These are phyloP conservation scores for Colletotrichum higginsianum DNA, from an alignment of 2,329 filamentous ascomycete species.

Conservation along the genomic window DNA sequence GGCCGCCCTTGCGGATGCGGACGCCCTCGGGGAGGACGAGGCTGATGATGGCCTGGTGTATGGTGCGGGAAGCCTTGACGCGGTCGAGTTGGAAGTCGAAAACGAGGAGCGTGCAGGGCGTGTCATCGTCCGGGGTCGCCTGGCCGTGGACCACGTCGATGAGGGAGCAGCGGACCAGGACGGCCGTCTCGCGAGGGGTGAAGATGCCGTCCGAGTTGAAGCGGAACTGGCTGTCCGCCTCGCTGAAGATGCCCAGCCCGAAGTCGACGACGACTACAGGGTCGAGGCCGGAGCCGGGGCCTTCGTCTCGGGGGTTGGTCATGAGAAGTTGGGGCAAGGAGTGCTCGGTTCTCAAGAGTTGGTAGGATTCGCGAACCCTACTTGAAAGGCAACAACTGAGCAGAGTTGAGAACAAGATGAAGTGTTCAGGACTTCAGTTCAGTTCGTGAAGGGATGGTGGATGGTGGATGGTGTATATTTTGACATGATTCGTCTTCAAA, in stretches of 20 bases:
- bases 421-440: fast-evolving
- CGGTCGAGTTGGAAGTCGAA: slow-evolving; percentile 1
- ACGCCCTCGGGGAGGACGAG: not conserved
- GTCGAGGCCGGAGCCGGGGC: not conserved
- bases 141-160: not conserved
- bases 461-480: too few relatives aligned
- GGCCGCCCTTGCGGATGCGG: slow-evolving; percentile 1
- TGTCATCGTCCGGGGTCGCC: not conserved
- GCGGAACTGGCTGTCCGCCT: not conserved
- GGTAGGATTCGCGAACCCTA: too few relatives aligned
- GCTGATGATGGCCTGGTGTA: slow-evolving; percentile 3
- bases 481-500: too few relatives aligned
- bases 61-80: not conserved
- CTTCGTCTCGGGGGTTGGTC: too few relatives aligned
- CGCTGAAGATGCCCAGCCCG: not conserved
- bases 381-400: too few relatives aligned
- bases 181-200: not conserved
- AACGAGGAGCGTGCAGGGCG: not conserved
- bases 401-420: too few relatives aligned
- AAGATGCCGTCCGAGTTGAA: slow-evolving; percentile 3
- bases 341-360: too few relatives aligned
- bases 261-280: not conserved
- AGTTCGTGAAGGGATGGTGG: too few relatives aligned
- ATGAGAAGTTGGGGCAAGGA: too few relatives aligned
- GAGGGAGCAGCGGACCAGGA: not conserved